phyloP scores from a whole-genome alignment of 495 filamentous ascomycete species.

The Xylaria flabelliformis region DNA sequence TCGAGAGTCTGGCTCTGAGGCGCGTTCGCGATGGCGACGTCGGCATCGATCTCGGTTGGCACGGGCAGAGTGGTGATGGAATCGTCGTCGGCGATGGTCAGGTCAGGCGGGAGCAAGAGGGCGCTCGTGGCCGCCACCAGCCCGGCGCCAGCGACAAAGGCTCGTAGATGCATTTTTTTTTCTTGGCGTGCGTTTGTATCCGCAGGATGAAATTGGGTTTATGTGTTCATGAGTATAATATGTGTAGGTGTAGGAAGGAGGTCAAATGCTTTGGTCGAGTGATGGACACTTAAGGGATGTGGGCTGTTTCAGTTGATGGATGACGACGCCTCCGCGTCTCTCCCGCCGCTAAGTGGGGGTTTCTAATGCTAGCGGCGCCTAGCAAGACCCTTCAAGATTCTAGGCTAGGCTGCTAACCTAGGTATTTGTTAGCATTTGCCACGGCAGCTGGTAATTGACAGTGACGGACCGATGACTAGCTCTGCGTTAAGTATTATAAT shows the following conservation, averaged over 20 bases:
- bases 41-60: slow-evolving; percentile 30
- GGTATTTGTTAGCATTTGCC: neutral
- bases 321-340: slow-evolving; percentile 17
- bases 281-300: slow-evolving; percentile 17
- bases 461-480: neutral
- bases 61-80: slow-evolving; percentile 40
- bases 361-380: neutral
- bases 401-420: too few relatives aligned
- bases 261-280: slow-evolving; percentile 5
- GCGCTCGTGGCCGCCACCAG: slow-evolving; percentile 44
- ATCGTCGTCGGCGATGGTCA: slow-evolving; percentile 33
- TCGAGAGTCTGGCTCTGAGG: slow-evolving; percentile 37
- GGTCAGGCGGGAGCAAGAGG: slow-evolving; percentile 40
- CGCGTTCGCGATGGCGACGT: slow-evolving; percentile 22
- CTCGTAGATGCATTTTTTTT: slow-evolving; percentile 39
- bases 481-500: neutral
- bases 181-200: slow-evolving; percentile 17
- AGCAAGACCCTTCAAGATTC: neutral
- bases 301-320: slow-evolving; percentile 9
- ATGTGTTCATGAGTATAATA: slow-evolving; percentile 31
- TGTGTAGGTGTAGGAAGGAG: slow-evolving; percentile 10
- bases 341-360: slow-evolving; percentile 8
- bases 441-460: neutral
- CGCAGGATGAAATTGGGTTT: slow-evolving; percentile 30
- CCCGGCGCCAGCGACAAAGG: slow-evolving; percentile 38